Evolutionary conservation across 2,329 filamentous ascomycete genomes (phyloP).

Genomic region (Boeremia exigua): DNA sequence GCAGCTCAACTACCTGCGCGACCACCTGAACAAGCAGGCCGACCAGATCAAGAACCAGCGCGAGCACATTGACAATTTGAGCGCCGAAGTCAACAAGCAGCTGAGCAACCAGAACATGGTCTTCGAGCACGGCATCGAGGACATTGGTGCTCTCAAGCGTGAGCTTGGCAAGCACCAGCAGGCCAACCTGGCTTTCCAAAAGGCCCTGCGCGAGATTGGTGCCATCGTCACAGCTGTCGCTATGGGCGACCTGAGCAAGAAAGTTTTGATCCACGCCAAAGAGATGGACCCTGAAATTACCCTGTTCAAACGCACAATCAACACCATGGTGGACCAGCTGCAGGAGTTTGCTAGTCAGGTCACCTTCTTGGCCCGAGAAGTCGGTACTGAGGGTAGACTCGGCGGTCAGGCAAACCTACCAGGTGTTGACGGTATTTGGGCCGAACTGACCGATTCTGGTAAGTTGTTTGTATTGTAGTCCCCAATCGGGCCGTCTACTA

Average conservation of each 20-base stretch:
- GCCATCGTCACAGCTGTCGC: constrained; percentile 97
- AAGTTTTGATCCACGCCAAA: constrained; percentile 91
- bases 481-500: constrained; percentile 35
- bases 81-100: constrained; percentile 83
- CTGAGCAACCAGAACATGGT: constrained; percentile 84
- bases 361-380: constrained; percentile 90
- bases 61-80: constrained; percentile 83
- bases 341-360: constrained; percentile 97
- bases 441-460: constrained; percentile 78
- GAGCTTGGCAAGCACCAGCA: constrained; percentile 97
- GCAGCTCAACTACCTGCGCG: constrained; percentile 82
- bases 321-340: constrained; percentile 98
- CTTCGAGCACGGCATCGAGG: constrained; percentile 78
- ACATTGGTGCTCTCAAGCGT: constrained; percentile 86
- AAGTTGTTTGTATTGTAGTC: constrained; percentile 31
- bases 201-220: constrained; percentile 93
- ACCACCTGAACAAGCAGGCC: constrained; percentile 92
- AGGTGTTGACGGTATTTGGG: constrained; percentile 96
- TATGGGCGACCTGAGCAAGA: constrained; percentile 93
- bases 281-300: constrained; percentile 99
- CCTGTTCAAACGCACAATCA: constrained; percentile 97
- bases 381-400: constrained; percentile 92
- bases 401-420: constrained; percentile 93
- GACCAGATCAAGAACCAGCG: constrained; percentile 89
- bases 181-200: constrained; percentile 98